Base-by-base conservation (phyloP, 2,329 filamentous ascomycete species). In the Escovopsis sp. region DNA sequence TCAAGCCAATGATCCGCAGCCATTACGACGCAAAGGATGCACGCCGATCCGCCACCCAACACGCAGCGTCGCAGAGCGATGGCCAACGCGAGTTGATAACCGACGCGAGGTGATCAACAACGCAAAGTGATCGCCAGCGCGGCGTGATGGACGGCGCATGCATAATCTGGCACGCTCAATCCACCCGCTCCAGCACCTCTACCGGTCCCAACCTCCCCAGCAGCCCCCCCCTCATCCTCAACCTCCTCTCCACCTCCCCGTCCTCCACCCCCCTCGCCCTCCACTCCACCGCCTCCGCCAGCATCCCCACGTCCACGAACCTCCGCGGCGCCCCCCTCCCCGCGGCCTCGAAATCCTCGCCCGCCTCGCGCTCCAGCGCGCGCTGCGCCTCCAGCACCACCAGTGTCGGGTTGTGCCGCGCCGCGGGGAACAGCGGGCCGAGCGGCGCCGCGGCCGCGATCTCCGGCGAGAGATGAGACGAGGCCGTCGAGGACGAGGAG, bases 401-500 rank as follows among this genome's bases (percentile, higher is more conserved):
- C 9, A 73, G 57, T 1, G 67, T 72, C 10, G 53, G 43, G 37
- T 70, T 70, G 33, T 47, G 48, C 15, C 45, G 41, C 3, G 49
- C 48, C 1, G 56, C 48, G 2, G 55, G 47, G 37, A 52, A 57
- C 2, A 46, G 16, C 4, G 55, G 52, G 2, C 41, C 35, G 8
- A 39, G 27, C 2, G 53, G 37, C 10, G 45, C 44, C 38, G 43
- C 41, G 33, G 43, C 17, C 36, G 32, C 36, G n/a, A n/a, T 9
- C 41, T 39, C 35, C 2, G 36, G 36, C 1, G 44, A 5, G 37
- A 40, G 4, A 23, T 45, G 37, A 11, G 42, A 21, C 17, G 44
- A 42, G 7, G 58, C 66, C 2, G 55, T 67, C 7, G 68, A 72
- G 2, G 66, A 69, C 17, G 63, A 56, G 5, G 68, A 72, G 32